Percentiles rank a stretch among this genome's conserved stretches.
These are phyloP conservation scores for Acanthamoeba triangularis DNA, from an alignment of 208 protist genomes.

Conservation along the genomic window DNA sequence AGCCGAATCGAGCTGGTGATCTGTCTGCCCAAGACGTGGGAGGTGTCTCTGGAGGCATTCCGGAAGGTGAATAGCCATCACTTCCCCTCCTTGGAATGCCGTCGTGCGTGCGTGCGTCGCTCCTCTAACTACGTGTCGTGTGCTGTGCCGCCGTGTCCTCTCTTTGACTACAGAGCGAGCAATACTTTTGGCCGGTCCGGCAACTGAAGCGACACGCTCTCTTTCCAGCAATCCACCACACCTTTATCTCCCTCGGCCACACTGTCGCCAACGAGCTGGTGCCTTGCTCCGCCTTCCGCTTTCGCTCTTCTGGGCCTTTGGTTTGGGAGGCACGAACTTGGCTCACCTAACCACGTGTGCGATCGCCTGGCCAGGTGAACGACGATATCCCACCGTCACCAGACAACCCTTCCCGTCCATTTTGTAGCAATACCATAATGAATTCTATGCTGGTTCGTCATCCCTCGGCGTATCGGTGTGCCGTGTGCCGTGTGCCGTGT, in stretches of 20 bases:
- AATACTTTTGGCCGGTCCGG: conserved; percentile 58
- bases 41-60: conserved; percentile 56
- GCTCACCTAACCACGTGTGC: neutral
- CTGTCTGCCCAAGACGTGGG: conserved; percentile 59
- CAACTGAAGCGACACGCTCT: conserved; percentile 61
- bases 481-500: neutral
- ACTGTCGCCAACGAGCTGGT: conserved; percentile 53
- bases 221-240: conserved; percentile 58
- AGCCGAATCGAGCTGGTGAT: conserved; percentile 65
- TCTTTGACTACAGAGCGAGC: conserved; percentile 5
- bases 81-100: neutral
- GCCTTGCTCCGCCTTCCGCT: neutral
- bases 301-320: neutral
- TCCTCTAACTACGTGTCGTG: too few relatives aligned
- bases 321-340: neutral
- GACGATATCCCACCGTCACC: conserved; percentile 63
- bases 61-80: neutral
- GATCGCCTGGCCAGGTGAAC: neutral
- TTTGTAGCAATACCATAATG: conserved; percentile 43
- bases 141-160: too few relatives aligned
- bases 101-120: too few relatives aligned
- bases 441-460: conserved; percentile 46
- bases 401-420: conserved; percentile 59
- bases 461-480: neutral
- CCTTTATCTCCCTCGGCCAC: conserved; percentile 63